A percentile compares a stretch with the other conserved stretches of the same genome.
These are phyloP conservation scores for Bocquillonia castaneifolia DNA, from an alignment of 441 rosid genomes.

Conservation along the genomic window DNA sequence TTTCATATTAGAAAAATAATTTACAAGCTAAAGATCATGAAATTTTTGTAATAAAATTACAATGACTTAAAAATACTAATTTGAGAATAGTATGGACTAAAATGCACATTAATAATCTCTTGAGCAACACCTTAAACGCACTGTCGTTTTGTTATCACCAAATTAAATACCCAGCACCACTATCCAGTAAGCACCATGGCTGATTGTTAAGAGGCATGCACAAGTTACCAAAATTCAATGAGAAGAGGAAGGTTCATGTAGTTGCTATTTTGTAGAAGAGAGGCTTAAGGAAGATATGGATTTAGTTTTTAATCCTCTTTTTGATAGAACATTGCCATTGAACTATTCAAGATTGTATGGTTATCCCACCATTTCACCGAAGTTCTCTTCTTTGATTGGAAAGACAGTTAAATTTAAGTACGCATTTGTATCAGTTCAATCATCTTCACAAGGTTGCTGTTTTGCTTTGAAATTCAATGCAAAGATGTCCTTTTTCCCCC, in stretches of 20 bases:
- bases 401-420: conserved; percentile 16
- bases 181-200: too few species aligned
- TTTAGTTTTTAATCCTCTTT: conserved; percentile 24
- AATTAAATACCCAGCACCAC: background rate
- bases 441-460: conserved; percentile 32
- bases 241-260: background rate
- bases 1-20: too few species aligned
- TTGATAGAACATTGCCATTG: conserved; percentile 20
- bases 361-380: conserved; percentile 15
- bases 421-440: conserved; percentile 16
- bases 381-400: conserved; percentile 18
- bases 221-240: background rate
- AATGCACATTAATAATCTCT: too few species aligned
- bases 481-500: background rate
- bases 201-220: background rate
- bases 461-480: background rate
- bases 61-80: too few species aligned
- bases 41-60: too few species aligned
- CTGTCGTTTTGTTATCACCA: background rate
- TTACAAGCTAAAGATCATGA: too few species aligned
- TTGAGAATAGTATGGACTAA: too few species aligned
- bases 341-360: conserved; percentile 22
- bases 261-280: background rate
- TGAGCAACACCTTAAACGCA: background rate
- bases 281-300: conserved; percentile 28